Conservation (phyloP, 345 rosid genomes). For the Gossypium stocksii region DNA sequence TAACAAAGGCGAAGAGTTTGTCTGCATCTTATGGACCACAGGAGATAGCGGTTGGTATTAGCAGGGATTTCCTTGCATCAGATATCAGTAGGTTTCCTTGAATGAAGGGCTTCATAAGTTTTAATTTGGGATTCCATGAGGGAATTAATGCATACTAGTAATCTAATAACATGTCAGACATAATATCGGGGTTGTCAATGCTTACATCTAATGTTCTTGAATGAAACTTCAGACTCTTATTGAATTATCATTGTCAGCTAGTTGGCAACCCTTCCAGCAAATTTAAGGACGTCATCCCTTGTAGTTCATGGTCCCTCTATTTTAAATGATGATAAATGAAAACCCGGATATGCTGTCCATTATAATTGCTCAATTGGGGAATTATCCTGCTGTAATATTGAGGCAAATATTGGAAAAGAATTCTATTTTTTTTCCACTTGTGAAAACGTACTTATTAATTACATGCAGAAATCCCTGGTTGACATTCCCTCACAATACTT, state of each 20-base stretch:
- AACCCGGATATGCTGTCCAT: neutral
- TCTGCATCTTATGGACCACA: constrained; percentile 27
- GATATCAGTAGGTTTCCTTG: constrained; percentile 16
- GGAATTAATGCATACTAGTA: neutral
- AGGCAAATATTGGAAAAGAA: neutral
- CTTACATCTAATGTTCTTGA: constrained; percentile 11
- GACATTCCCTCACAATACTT: constrained; percentile 12
- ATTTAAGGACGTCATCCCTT: neutral
- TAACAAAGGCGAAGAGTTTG: neutral
- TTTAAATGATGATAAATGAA: neutral
- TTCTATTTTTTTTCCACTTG: neutral
- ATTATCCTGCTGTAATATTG: too few species aligned
- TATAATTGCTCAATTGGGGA: neutral
- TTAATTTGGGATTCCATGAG: neutral
- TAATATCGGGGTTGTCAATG: neutral
- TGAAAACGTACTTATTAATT: constrained; percentile 10
- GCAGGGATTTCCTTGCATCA: neutral
- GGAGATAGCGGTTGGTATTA: neutral
- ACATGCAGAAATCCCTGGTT: constrained; percentile 6
- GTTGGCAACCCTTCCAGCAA: constrained; percentile 7
- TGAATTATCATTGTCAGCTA: constrained; percentile 9
- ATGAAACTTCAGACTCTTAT: neutral
- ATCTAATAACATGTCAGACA: constrained; percentile 8
- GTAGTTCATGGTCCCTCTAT: neutral
- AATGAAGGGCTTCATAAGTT: constrained; percentile 1